Percentiles rank a stretch among this genome's conserved stretches.
These are phyloP conservation scores for Citrus hindsii DNA, from an alignment of 345 rosid species.

Conservation along the genomic window DNA sequence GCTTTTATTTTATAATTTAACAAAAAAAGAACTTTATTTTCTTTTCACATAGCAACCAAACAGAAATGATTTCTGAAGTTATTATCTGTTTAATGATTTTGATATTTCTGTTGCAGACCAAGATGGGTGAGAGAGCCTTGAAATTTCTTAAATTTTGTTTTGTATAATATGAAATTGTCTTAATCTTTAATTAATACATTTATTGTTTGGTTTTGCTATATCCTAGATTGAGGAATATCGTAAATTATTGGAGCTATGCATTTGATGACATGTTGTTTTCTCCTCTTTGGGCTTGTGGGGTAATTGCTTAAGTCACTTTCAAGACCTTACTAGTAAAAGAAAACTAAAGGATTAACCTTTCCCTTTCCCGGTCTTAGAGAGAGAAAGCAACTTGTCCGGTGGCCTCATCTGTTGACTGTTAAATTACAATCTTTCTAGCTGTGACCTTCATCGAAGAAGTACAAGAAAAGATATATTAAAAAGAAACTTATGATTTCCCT, in stretches of 20 bases:
- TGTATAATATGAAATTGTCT: background rate
- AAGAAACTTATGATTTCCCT: conserved; percentile 22
- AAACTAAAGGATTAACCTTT: conserved; percentile 21
- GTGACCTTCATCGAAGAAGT: conserved; percentile 24
- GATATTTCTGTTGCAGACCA: conserved; percentile 5
- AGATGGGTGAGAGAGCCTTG: conserved; percentile 1
- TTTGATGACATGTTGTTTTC: conserved; percentile 22
- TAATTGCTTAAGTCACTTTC: conserved; percentile 30
- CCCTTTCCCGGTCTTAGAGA: conserved; percentile 16
- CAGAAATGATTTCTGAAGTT: background rate
- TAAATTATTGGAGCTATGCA: conserved; percentile 22
- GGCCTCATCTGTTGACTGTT: conserved; percentile 19
- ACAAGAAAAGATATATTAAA: conserved; percentile 12
- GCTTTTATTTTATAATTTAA: too few relatives aligned
- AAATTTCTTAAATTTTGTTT: conserved; percentile 12
- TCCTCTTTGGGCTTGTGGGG: conserved; percentile 31
- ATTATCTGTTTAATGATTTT: background rate
- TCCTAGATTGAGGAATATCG: conserved; percentile 10
- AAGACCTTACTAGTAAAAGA: conserved; percentile 22
- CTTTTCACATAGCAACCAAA: background rate
- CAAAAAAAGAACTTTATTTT: too few relatives aligned
- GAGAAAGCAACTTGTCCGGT: conserved; percentile 20
- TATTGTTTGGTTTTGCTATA: conserved; percentile 1
- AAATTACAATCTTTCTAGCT: conserved; percentile 21
- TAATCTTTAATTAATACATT: conserved; percentile 11